phyloP scores from a whole-genome alignment of 1,284 basidiomycete species.

The Salmacisia buchloeana region DNA sequence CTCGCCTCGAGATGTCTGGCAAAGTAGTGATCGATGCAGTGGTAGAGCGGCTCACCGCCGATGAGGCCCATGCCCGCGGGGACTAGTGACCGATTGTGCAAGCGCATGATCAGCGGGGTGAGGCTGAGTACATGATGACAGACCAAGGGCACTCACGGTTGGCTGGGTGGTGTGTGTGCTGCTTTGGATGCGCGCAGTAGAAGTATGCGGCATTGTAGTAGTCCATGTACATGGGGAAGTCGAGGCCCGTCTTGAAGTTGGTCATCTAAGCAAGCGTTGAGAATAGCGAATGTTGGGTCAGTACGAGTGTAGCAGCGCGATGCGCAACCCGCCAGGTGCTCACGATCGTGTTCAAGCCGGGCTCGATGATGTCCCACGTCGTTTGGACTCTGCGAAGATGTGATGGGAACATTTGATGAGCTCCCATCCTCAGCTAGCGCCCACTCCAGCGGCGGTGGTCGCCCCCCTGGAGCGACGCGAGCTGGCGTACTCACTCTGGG shows the following conservation, averaged over 20 bases:
- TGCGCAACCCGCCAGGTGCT: neutral
- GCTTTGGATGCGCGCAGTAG: neutral
- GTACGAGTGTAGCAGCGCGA: neutral
- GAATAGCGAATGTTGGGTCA: neutral
- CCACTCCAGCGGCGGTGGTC: too few relatives aligned
- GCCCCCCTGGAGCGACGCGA: too few relatives aligned
- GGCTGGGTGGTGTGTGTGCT: neutral
- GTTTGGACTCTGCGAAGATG: neutral
- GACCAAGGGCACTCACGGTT: neutral
- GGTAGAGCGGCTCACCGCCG: neutral
- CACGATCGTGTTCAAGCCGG: neutral
- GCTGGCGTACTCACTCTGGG: slow-evolving; percentile 7
- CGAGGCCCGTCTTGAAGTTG: slow-evolving; percentile 1
- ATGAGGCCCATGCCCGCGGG: slow-evolving; percentile 9
- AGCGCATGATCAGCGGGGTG: neutral
- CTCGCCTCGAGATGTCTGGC: slow-evolving; percentile 2
- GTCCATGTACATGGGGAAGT: neutral
- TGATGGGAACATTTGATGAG: too few relatives aligned
- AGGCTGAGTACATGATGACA: neutral
- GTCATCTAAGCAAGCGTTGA: too few relatives aligned
- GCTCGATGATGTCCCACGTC: slow-evolving; percentile 1
- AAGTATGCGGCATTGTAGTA: neutral
- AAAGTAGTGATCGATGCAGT: slow-evolving; percentile 6
- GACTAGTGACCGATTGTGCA: neutral
- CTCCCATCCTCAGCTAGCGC: too few relatives aligned